These are phyloP conservation scores for Rhizomucor miehei DNA, from an alignment of 371 early-diverging fungal genomes.

Conservation along the genomic window DNA sequence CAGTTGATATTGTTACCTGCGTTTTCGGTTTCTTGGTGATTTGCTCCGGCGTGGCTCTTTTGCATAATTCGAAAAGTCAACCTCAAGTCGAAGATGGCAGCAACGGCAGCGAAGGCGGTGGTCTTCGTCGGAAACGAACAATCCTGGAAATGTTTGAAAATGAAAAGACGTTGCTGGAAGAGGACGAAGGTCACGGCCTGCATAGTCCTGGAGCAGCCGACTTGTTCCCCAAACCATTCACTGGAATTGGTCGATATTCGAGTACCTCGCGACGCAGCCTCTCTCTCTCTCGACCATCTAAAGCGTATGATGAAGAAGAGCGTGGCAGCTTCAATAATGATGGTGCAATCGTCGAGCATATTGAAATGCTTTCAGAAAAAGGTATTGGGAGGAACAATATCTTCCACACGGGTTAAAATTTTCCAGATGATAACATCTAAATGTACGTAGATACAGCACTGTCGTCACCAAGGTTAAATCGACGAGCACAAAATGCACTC, in stretches of 20 bases:
- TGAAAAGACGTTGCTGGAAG: constrained; percentile 18
- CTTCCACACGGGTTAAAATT: too few species aligned
- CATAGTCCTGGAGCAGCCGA: constrained; percentile 31
- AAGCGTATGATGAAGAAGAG: too few species aligned
- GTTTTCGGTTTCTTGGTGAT: constrained; percentile 90
- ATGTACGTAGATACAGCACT: too few species aligned
- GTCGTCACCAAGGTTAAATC: neutral
- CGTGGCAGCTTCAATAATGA: too few species aligned
- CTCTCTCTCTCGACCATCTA: too few species aligned
- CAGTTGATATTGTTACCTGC: constrained; percentile 78
- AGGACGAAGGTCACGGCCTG: constrained; percentile 11
- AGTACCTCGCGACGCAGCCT: constrained; percentile 22
- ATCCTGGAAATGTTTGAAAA: constrained; percentile 28
- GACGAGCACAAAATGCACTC: constrained; percentile 6
- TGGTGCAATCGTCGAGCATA: too few species aligned
- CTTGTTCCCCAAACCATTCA: constrained; percentile 31
- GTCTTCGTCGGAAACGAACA: constrained; percentile 11
- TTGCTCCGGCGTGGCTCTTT: constrained; percentile 52
- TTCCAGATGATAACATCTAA: too few species aligned
- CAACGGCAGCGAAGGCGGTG: constrained; percentile 7
- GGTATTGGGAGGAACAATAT: too few species aligned
- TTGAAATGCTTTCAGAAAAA: too few species aligned
- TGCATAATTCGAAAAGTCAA: constrained; percentile 31
- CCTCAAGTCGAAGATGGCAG: constrained; percentile 23
- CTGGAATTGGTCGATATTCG: constrained; percentile 29